These are phyloP conservation scores for Heteromeles arbutifolia DNA, from an alignment of 306 rosid genomes.

Conservation along the genomic window DNA sequence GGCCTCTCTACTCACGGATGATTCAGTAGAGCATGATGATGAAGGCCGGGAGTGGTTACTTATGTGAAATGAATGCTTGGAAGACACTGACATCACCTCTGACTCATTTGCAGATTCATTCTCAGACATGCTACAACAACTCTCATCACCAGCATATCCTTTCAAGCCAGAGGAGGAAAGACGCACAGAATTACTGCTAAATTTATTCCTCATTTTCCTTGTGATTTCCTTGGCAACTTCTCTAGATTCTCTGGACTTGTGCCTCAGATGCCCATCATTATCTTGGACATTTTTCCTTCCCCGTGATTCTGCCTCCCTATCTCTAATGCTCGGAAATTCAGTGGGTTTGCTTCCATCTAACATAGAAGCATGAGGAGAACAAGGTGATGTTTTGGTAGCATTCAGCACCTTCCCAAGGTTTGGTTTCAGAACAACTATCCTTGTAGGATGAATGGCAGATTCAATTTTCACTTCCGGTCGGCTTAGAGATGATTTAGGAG, in stretches of 20 bases:
- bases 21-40: constrained; percentile 48
- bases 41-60: constrained; percentile 40
- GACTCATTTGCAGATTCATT: constrained; percentile 56
- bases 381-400: constrained; percentile 41
- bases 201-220: constrained; percentile 57
- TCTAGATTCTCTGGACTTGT: constrained; percentile 60
- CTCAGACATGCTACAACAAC: constrained; percentile 57
- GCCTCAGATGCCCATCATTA: constrained; percentile 38
- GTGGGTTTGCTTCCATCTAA: constrained; percentile 39
- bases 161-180: constrained; percentile 45
- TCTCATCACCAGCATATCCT: constrained; percentile 63
- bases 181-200: constrained; percentile 24
- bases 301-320: constrained; percentile 34
- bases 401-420: constrained; percentile 62
- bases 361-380: constrained; percentile 50
- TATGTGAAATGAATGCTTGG: constrained; percentile 33
- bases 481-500: constrained; percentile 40
- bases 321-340: constrained; percentile 36
- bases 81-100: constrained; percentile 34
- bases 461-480: constrained; percentile 35
- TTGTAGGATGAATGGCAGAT: constrained; percentile 48
- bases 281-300: constrained; percentile 33
- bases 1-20: constrained; percentile 81
- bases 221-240: constrained; percentile 76
- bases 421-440: constrained; percentile 88